phyloP scores from a whole-genome alignment of 179 eudicot genomes.

The Beta lomatogona region DNA sequence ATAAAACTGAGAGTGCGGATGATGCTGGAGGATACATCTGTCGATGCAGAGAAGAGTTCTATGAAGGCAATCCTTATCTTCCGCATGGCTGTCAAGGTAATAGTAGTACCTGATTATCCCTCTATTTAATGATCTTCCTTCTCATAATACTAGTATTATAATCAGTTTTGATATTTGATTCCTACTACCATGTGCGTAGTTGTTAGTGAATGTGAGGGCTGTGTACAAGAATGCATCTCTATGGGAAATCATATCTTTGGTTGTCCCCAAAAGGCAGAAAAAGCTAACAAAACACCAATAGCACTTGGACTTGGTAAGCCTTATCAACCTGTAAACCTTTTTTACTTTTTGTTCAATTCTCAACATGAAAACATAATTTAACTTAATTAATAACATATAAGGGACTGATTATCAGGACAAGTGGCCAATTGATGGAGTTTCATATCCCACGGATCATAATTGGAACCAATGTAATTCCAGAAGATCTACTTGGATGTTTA shows the following conservation, averaged over 20 bases:
- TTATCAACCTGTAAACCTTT: not conserved
- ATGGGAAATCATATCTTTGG: constrained; percentile 21
- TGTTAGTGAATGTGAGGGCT: constrained; percentile 16
- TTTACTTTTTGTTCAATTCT: not conserved
- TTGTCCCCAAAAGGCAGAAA: not conserved
- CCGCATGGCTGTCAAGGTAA: constrained; percentile 23
- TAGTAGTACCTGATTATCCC: no score
- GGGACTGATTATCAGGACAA: no score
- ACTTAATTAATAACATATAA: no score
- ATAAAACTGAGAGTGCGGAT: not conserved
- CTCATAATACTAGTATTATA: no score
- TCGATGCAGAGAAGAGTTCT: constrained; percentile 20
- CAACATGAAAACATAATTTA: not conserved
- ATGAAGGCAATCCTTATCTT: constrained; percentile 29
- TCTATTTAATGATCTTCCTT: no score
- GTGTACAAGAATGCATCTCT: constrained; percentile 19
- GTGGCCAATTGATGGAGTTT: no score
- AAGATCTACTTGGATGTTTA: no score
- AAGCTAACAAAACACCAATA: not conserved
- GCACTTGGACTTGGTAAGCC: constrained; percentile 20
- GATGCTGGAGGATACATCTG: constrained; percentile 19
- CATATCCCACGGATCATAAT: no score
- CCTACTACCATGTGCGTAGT: no score
- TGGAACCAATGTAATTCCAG: no score
- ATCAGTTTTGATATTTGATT: not conserved